phyloP scores from a whole-genome alignment of 2,329 filamentous ascomycete species.

The Blastomyces silverae region DNA sequence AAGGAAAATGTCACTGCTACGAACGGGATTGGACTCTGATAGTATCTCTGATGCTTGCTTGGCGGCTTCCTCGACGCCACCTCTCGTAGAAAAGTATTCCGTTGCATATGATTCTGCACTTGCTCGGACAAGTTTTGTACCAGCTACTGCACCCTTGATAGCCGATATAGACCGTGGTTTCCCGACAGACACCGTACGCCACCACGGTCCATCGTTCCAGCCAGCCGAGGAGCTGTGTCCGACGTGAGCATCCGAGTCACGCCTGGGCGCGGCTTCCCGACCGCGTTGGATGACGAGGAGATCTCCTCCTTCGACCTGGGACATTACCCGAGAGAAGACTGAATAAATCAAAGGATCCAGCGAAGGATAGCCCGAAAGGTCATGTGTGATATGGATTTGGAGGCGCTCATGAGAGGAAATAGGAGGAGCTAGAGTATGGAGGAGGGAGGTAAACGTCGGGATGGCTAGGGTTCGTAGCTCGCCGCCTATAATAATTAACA shows the following conservation, averaged over 20 bases:
- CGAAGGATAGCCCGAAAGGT: constrained; percentile 87
- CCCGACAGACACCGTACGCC: constrained; percentile 57
- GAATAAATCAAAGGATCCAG: constrained; percentile 87
- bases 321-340: constrained; percentile 92
- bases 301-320: constrained; percentile 97
- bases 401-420: constrained; percentile 96
- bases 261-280: constrained; percentile 68
- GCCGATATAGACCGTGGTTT: constrained; percentile 67
- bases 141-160: constrained; percentile 74
- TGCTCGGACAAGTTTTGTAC: constrained; percentile 83
- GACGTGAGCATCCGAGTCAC: constrained; percentile 40
- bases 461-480: constrained; percentile 80
- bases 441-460: constrained; percentile 88
- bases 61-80: constrained; percentile 73
- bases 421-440: constrained; percentile 90
- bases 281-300: constrained; percentile 90
- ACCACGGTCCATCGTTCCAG: constrained; percentile 96
- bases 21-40: constrained; percentile 78
- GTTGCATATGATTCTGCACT: constrained; percentile 79
- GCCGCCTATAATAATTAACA: constrained; percentile 54
- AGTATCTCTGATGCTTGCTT: constrained; percentile 70
- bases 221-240: constrained; percentile 31
- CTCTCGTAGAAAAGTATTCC: constrained; percentile 73
- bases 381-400: constrained; percentile 95
- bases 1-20: constrained; percentile 90